phyloP scores from a whole-genome alignment of 169 alveolate genomes.

The Toxoplasma gondii region DNA sequence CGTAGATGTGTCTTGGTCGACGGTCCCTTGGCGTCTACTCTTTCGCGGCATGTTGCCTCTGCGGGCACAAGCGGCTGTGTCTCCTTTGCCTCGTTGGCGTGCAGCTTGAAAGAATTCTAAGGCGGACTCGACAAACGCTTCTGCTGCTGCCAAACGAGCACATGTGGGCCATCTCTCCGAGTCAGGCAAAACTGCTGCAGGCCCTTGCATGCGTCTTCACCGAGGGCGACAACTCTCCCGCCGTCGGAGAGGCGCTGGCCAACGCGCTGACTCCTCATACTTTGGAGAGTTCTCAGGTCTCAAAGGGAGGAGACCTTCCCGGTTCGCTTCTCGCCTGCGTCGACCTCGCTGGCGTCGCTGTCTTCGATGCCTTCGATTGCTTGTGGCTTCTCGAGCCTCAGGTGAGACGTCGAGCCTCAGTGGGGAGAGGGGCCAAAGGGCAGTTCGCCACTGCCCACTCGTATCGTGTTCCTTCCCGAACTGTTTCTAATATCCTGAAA shows the following conservation, averaged over 20 bases:
- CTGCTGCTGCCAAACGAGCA: background rate
- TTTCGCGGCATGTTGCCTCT: too few relatives aligned
- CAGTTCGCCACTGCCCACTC: too few relatives aligned
- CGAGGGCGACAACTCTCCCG: background rate
- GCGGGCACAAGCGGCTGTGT: too few relatives aligned
- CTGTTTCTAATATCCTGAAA: too few relatives aligned
- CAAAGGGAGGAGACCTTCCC: background rate
- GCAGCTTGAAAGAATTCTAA: background rate
- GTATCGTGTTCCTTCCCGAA: too few relatives aligned
- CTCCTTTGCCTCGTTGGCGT: background rate
- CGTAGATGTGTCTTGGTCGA: too few relatives aligned
- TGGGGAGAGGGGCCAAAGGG: too few relatives aligned
- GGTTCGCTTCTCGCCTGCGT: background rate
- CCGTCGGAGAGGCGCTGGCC: background rate
- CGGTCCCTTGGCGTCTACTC: too few relatives aligned
- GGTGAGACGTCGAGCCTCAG: background rate
- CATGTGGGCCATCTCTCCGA: background rate
- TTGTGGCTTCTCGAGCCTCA: background rate
- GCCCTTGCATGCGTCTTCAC: background rate
- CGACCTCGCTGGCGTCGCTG: conserved; percentile 24
- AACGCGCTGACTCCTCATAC: background rate
- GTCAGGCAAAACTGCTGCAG: background rate
- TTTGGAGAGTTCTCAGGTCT: background rate
- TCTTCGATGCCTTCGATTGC: conserved; percentile 8
- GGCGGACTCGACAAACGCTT: background rate